Base-by-base conservation (phyloP, 139 green algal genomes). In the Penium margaritaceum region DNA sequence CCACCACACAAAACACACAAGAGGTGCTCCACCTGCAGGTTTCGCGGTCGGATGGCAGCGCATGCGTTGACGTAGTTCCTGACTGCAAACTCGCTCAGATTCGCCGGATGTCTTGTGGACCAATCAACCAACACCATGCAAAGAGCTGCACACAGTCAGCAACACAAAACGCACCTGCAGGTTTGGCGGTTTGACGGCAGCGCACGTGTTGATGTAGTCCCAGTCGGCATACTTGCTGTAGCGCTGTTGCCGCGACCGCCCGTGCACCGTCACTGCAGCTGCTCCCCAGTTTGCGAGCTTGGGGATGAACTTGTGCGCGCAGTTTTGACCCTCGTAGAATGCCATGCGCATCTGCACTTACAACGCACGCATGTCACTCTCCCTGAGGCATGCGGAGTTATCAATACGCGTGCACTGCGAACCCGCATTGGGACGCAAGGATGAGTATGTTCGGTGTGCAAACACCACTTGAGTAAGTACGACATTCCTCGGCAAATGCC, bases 201-300 rank as follows among this genome's bases (percentile, higher is more conserved):
- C 44, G 51, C 73, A 80, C 47, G 35, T 71, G 33, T 15, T 62
- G 43, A 68, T 81, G 75, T 89, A 92, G 6, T 78, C 44, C 91
- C 90, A 96, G 84, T 96, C 90, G 12, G 90, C 90, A 24, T 63
- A 24, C n/a, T 67, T 33, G 51, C 70, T 83, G 78, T 95, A 95
- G 35, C 94, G 84, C 86, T 99, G 94, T 80, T 93, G 83, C 1
- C 94, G 85, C 2, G 87, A 94, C 64, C 94, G 87, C 7, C 94
- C 94, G 84, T 99, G 94, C 47, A 99, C 72, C 0, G 92, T 97
- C 35, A 96, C 83, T 6, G 89, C 92, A 4, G 81, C 51, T 2
- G 85, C 87, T 3, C 94, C 91, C 91, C 91, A 96, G 27, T 39
- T 69, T 5, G 62, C 62, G 0, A 88, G 72, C 17, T 84, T 17